phyloP scores from a whole-genome alignment of 306 rosid genomes.

The Lablab purpureus region DNA sequence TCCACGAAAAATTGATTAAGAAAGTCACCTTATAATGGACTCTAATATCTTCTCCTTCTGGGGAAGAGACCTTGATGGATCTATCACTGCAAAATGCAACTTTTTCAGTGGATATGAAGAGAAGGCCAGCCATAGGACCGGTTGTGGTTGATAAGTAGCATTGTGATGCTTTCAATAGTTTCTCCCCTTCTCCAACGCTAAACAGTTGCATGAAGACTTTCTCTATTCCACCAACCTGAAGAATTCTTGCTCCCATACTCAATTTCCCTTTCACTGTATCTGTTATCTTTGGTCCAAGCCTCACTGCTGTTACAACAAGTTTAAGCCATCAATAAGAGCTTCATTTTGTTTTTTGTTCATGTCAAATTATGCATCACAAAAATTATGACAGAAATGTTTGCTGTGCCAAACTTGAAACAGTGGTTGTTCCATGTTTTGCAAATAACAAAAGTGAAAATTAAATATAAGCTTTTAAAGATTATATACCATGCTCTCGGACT shows the following conservation, averaged over 20 bases:
- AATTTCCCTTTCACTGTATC: constrained; percentile 82
- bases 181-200: constrained; percentile 66
- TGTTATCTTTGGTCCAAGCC: constrained; percentile 63
- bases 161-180: constrained; percentile 66
- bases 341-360: constrained; percentile 18
- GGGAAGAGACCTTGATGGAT: constrained; percentile 66
- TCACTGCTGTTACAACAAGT: constrained; percentile 56
- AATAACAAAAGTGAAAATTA: constrained; percentile 4
- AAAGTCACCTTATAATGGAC: constrained; percentile 64
- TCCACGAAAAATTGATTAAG: background rate
- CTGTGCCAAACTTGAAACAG: background rate
- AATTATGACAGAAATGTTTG: constrained; percentile 23
- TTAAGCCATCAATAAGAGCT: constrained; percentile 29
- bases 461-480: constrained; percentile 7
- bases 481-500: constrained; percentile 58
- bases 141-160: constrained; percentile 83
- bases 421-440: background rate
- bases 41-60: constrained; percentile 59
- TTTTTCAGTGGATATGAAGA: constrained; percentile 79
- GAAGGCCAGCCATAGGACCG: constrained; percentile 89
- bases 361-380: background rate
- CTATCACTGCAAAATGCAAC: constrained; percentile 84
- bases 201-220: constrained; percentile 69
- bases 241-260: constrained; percentile 75
- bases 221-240: constrained; percentile 70